phyloP scores from a whole-genome alignment of 176 grass and related monocot species.

The Juncus effusus region DNA sequence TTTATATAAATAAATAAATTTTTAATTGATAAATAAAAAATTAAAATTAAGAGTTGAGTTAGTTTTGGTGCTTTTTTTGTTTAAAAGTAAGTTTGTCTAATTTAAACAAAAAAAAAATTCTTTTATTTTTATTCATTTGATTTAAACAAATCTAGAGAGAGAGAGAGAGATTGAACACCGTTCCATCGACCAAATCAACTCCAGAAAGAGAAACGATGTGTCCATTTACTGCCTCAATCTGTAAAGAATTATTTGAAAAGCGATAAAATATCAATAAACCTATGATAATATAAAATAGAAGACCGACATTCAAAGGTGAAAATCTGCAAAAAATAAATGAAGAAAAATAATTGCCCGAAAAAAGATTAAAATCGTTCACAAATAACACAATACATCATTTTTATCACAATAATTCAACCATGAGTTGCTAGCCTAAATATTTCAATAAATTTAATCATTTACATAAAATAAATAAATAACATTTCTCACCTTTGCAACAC shows the following conservation, averaged over 20 bases:
- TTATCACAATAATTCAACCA: too few species aligned
- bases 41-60: constrained; percentile 19
- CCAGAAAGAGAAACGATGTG: constrained; percentile 80
- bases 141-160: not conserved
- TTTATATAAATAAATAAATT: constrained; percentile 34
- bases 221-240: constrained; percentile 79
- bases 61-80: too few species aligned
- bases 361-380: too few species aligned
- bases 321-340: not conserved
- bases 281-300: not conserved
- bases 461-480: not conserved
- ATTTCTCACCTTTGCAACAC: constrained; percentile 73
- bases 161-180: constrained; percentile 36
- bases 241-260: constrained; percentile 25
- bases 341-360: not conserved
- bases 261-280: not conserved
- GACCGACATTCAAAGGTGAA: not conserved
- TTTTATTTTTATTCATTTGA: not conserved
- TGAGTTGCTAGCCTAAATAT: too few species aligned
- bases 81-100: too few species aligned
- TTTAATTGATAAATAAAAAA: not conserved
- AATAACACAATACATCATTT: too few species aligned
- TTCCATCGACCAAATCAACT: constrained; percentile 94
- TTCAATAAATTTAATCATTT: too few species aligned
- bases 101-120: too few species aligned